Evolutionary conservation across 768 basidiomycete species (phyloP).

Genomic region (Phaeotremella skinneri): DNA sequence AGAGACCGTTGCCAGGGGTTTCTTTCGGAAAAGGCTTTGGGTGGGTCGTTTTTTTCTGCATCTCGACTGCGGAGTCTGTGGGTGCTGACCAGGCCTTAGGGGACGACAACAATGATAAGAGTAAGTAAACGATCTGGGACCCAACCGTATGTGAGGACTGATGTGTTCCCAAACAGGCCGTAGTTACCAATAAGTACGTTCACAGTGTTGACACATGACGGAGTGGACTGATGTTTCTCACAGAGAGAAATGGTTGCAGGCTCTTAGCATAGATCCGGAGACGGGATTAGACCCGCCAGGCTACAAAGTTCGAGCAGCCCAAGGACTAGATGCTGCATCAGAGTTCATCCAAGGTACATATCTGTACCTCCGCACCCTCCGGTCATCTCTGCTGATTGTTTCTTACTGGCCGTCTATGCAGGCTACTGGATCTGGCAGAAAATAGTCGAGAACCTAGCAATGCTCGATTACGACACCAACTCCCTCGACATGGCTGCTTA

Average conservation of each 20-base stretch:
- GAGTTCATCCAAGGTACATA: slow-evolving; percentile 45
- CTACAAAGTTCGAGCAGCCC: slow-evolving; percentile 82
- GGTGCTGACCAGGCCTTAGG: slow-evolving; percentile 25
- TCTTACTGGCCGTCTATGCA: slow-evolving; percentile 49
- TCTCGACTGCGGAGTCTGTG: slow-evolving; percentile 59
- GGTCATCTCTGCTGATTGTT: slow-evolving; percentile 55
- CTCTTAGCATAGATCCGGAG: slow-evolving; percentile 83
- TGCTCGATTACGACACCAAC: slow-evolving; percentile 76
- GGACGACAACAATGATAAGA: slow-evolving; percentile 49
- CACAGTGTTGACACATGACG: not conserved
- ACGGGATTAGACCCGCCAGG: slow-evolving; percentile 87
- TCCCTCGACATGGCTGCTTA: slow-evolving; percentile 57
- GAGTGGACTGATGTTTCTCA: slow-evolving; percentile 5
- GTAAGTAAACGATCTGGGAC: slow-evolving; percentile 51
- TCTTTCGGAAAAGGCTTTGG: slow-evolving; percentile 82
- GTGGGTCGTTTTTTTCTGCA: too few relatives aligned
- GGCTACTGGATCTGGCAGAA: slow-evolving; percentile 91
- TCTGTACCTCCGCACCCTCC: too few relatives aligned
- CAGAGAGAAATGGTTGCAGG: slow-evolving; percentile 74
- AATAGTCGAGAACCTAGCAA: slow-evolving; percentile 87
- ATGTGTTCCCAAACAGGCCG: slow-evolving; percentile 51
- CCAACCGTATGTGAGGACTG: slow-evolving; percentile 71
- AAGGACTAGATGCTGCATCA: slow-evolving; percentile 80
- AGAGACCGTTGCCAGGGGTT: slow-evolving; percentile 72
- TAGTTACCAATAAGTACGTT: slow-evolving; percentile 29